Base-by-base conservation (phyloP, 257 asterid genomes). In the Leptodermis oblonga region DNA sequence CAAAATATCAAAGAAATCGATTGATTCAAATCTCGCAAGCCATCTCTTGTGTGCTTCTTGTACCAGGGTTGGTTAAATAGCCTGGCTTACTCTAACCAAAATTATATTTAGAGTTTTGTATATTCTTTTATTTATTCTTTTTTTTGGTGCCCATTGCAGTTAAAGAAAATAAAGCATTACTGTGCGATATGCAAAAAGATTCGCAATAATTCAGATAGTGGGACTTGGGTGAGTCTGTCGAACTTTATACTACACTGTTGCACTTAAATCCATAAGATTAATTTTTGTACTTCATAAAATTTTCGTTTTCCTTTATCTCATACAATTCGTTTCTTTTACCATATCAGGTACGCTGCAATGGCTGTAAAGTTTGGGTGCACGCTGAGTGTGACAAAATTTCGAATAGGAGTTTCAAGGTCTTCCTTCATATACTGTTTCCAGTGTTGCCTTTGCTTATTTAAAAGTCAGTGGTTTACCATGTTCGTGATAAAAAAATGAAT, bases 181-280 rank as follows among this genome's bases (percentile, higher is more conserved):
- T 94, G 99, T 78, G 94, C 92, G 78, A 84, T 94, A 81, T 94
- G 99, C 95, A 90, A 94, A 81, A 89, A 91, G 88, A 90, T 89
- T 46, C 82, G 95, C 69, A 91, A 87, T 74, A 92, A 83, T 69
- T 78, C 90, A 9, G 96, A 90, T 75, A 86, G 78, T 30, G 91
- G 96, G 70, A 90, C 92, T 78, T 94, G 99, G 99, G 99, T 94
- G 80, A 74, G 95, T 62, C 76, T 34, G 72, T 73, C 65, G 37
- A 70, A 43, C 67, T 60, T 30, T 55, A 17, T 54, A 31, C 62
- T 48, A 42, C 60, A 51, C 22, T 37, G 31, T 37, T 80, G 18
- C 52, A 52, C 28, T 31, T 36, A 3, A 3, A 8, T 30, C 15
- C 18, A 52, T 8, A 51, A 20, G 3, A 39, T 42, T 3, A 43